Conservation (phyloP, 345 rosid genomes). For the Aquilaria malaccensis region DNA sequence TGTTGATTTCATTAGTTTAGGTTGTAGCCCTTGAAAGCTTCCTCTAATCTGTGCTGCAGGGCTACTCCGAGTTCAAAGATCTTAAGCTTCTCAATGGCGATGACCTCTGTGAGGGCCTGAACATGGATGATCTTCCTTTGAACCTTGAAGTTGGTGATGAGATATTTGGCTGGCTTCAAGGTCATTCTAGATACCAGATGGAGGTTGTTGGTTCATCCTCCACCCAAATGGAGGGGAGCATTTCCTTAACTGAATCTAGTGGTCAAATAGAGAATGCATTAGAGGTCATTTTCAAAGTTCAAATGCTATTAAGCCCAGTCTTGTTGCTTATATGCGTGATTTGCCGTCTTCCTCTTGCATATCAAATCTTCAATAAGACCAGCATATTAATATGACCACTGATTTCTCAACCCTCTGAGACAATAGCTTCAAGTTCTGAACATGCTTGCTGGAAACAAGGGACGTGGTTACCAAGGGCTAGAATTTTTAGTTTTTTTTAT, state of each 20-base stretch:
- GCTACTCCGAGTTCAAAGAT: constrained; percentile 27
- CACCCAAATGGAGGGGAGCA: constrained; percentile 31
- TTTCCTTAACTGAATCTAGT: constrained; percentile 33
- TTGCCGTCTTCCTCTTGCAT: background rate
- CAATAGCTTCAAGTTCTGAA: no score
- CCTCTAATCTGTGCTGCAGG: constrained; percentile 17
- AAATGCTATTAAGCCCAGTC: background rate
- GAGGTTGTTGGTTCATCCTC: constrained; percentile 31
- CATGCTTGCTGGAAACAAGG: no score
- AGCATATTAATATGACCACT: no score
- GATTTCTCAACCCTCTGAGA: background rate
- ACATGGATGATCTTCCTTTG: constrained; percentile 43
- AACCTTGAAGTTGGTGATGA: constrained; percentile 42
- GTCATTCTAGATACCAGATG: constrained; percentile 26
- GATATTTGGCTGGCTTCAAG: constrained; percentile 34
- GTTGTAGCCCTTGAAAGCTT: no score
- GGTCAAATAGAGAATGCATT: constrained; percentile 35
- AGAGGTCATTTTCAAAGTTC: constrained; percentile 31
- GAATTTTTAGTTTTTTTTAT: no score
- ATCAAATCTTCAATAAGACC: background rate
- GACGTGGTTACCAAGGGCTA: no score
- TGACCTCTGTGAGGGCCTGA: constrained; percentile 49
- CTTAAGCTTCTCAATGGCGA: constrained; percentile 38
- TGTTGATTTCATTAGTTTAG: no score
- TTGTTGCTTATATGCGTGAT: background rate